A percentile compares a stretch with the other conserved stretches of the same genome.
These are phyloP conservation scores for Dictyostelium brefeldianum DNA, from an alignment of 78 protist genomes.

Conservation along the genomic window DNA sequence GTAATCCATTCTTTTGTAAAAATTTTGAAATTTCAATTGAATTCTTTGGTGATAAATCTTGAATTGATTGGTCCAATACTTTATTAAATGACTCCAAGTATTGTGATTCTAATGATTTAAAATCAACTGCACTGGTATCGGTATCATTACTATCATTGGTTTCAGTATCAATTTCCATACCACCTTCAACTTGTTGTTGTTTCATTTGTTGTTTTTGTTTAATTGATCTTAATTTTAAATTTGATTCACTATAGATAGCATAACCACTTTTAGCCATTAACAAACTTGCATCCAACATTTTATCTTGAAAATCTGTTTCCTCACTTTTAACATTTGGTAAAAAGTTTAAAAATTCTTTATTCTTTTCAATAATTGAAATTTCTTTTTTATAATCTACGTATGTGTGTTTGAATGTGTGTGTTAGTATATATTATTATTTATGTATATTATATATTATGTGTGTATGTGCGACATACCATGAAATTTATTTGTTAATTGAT, in stretches of 20 bases:
- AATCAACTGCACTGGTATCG: background rate
- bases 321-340: background rate
- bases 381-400: background rate
- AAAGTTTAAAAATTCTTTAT: background rate
- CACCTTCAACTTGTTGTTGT: background rate
- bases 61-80: background rate
- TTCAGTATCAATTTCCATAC: background rate
- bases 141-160: too few relatives aligned
- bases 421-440: too few relatives aligned
- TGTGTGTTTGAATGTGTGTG: background rate
- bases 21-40: conserved; percentile 20
- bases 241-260: background rate
- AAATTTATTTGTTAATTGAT: background rate
- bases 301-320: background rate
- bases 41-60: background rate
- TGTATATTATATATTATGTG: too few relatives aligned
- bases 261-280: conserved; percentile 11
- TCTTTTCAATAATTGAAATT: background rate
- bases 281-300: background rate
- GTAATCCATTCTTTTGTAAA: conserved; percentile 9
- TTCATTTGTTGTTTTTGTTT: background rate
- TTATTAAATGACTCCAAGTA: background rate
- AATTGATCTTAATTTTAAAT: background rate
- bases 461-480: background rate
- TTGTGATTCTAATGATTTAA: conserved; percentile 5